Percentiles rank a stretch among this genome's conserved stretches.
These are phyloP conservation scores for Pterulicium gracile DNA, from an alignment of 1,284 basidiomycete genomes.

Conservation along the genomic window DNA sequence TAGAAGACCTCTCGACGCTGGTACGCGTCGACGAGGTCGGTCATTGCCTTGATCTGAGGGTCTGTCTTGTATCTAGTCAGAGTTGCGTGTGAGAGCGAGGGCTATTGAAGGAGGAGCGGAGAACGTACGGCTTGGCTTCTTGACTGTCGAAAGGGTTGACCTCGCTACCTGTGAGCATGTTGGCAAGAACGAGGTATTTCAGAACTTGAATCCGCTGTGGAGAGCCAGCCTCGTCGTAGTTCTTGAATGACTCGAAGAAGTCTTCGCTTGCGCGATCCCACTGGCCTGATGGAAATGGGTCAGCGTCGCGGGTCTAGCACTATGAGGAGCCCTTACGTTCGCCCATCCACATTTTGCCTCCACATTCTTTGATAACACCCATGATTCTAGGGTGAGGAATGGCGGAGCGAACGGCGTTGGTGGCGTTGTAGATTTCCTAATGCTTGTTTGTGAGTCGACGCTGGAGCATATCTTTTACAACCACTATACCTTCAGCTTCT, in stretches of 20 bases:
- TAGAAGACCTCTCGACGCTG: conserved; percentile 92
- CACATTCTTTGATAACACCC: conserved; percentile 98
- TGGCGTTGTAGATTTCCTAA: conserved; percentile 95
- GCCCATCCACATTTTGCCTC: conserved; percentile 99
- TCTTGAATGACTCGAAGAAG: conserved; percentile 97
- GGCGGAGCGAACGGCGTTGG: conserved; percentile 86
- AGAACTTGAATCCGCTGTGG: conserved; percentile 95
- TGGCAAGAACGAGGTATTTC: conserved; percentile 95
- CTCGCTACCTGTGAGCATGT: conserved; percentile 97
- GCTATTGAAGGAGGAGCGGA: neutral
- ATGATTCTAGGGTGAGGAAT: conserved; percentile 98
- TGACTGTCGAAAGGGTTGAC: conserved; percentile 99
- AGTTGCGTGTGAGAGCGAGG: neutral
- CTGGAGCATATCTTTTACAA: conserved; percentile 1
- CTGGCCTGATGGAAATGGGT: conserved; percentile 46
- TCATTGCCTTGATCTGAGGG: conserved; percentile 96
- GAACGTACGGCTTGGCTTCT: conserved; percentile 88
- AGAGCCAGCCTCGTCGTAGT: conserved; percentile 97
- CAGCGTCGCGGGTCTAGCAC: neutral
- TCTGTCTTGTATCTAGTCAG: conserved; percentile 82
- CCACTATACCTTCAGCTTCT: conserved; percentile 76
- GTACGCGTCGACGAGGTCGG: conserved; percentile 91
- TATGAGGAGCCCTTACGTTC: conserved; percentile 57
- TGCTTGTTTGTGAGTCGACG: conserved; percentile 5
- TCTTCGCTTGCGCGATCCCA: conserved; percentile 97